A percentile compares a stretch with the other conserved stretches of the same genome.
Evolutionary conservation across 31 red algal genomes (phyloP).

Genomic region (Endocladia muricata): DNA sequence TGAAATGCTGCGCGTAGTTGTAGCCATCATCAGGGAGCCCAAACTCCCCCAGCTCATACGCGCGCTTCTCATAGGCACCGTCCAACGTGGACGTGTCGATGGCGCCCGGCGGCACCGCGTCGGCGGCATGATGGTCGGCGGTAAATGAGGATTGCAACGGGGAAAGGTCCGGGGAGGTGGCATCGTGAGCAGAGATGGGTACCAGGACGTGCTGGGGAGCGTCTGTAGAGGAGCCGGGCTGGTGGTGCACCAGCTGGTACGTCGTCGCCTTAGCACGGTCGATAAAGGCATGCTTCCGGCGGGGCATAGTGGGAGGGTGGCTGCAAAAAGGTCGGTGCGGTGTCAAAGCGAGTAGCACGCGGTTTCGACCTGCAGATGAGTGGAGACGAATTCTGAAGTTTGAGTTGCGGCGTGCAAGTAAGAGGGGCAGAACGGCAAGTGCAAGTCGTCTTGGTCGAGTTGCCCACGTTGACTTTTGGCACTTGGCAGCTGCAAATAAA

Average conservation of each 20-base stretch:
- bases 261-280: constrained; percentile 44
- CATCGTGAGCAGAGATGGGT: constrained; percentile 9
- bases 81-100: background rate
- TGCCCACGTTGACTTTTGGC: too few relatives aligned
- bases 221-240: background rate
- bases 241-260: constrained; percentile 49
- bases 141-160: too few relatives aligned
- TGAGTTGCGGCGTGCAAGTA: too few relatives aligned
- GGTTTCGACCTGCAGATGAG: too few relatives aligned
- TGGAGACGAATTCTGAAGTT: too few relatives aligned
- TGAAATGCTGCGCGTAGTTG: constrained; percentile 75
- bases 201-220: constrained; percentile 31
- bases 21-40: constrained; percentile 84
- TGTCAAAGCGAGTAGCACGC: too few relatives aligned
- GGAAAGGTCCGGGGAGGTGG: too few relatives aligned
- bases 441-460: too few relatives aligned
- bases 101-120: background rate
- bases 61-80: constrained; percentile 15
- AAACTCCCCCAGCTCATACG: constrained; percentile 50
- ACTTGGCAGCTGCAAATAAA: too few relatives aligned
- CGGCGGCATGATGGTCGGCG: background rate
- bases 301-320: constrained; percentile 64
- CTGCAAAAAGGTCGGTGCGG: too few relatives aligned
- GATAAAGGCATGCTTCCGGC: constrained; percentile 46
- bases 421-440: too few relatives aligned